Conservation (phyloP, 192 early-diverging fungal genomes). For the Podila epicladia region DNA sequence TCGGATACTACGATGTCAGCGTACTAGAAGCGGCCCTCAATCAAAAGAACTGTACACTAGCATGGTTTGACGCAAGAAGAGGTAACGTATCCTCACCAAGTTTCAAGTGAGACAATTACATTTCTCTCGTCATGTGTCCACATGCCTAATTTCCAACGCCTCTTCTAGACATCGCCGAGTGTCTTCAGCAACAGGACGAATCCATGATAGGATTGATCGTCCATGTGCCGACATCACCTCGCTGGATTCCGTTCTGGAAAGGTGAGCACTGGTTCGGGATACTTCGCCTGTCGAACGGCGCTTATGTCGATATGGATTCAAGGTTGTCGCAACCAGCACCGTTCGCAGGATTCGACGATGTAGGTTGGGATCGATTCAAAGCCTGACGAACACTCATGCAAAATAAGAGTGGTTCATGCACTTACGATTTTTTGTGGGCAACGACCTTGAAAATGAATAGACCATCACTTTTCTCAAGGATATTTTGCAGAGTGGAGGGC, state of each 20-base stretch:
- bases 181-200: slow-evolving; percentile 35
- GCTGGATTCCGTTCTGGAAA: slow-evolving; percentile 48
- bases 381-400: not conserved
- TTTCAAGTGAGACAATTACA: not conserved
- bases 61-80: slow-evolving; percentile 44
- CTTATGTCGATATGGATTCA: slow-evolving; percentile 39
- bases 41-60: slow-evolving; percentile 30
- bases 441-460: not conserved
- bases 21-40: slow-evolving; percentile 46
- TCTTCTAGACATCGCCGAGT: slow-evolving; percentile 31
- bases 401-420: too few species aligned
- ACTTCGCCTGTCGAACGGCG: slow-evolving; percentile 36
- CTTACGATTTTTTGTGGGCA: not conserved
- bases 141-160: not conserved
- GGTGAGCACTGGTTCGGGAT: slow-evolving; percentile 50
- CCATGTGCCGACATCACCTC: slow-evolving; percentile 34
- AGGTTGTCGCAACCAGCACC: slow-evolving; percentile 25
- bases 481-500: slow-evolving; percentile 21
- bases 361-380: not conserved
- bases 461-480: slow-evolving; percentile 17
- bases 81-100: not conserved
- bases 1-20: slow-evolving; percentile 48
- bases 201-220: slow-evolving; percentile 44
- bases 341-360: slow-evolving; percentile 43
- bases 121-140: not conserved